Base-by-base conservation (phyloP, 768 basidiomycete species). In the Agaricus bisporus region DNA sequence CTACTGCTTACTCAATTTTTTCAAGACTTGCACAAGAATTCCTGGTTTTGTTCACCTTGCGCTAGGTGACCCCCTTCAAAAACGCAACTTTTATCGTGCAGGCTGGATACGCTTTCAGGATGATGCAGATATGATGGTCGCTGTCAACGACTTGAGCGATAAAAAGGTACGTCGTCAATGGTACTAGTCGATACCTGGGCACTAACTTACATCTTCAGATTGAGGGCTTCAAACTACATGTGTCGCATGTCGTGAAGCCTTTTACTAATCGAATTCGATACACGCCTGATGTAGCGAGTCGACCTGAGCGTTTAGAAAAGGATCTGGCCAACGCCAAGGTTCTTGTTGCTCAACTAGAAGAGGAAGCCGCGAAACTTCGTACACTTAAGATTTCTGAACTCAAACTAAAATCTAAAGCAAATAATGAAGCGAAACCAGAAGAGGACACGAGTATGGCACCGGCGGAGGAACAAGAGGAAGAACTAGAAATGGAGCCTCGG, bases 191-290 rank as follows among this genome's bases (percentile, higher is more conserved):
- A 32, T 28, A 26, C 2, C 28, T 46, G 4, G 5, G 9, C 1
- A 29, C 32, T 48, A 10, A 39, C 15, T 37, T 41, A 1, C 37
- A 29, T 50, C 8, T 36, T 32, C 61, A 97, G 94, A 91, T 98
- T 64, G 91, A 95, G 66, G 90, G 88, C 52, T 97, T 98, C 76
- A 95, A 92, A 63, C 74, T 97, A 48, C 93, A 95, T 68, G 87
- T 94, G 61, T 82, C 87, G 32, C 91, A 90, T 65, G 88, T 83
- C 63, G 74, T 79, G 45, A 85, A 81, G 58, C 86, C 91, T 28
- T 89, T 88, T 70, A 78, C 83, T 53, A 88, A 86, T 62, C 78
- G 85, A 58, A 71, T 91, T 54, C 86, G 92, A 44, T 83, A 82
- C 61, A 81, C 95, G 4, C 92, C 95, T 20, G 85, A 91, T 61